Evolutionary conservation across 2,329 filamentous ascomycete genomes (phyloP).

Genomic region (Thelonectria rubi): DNA sequence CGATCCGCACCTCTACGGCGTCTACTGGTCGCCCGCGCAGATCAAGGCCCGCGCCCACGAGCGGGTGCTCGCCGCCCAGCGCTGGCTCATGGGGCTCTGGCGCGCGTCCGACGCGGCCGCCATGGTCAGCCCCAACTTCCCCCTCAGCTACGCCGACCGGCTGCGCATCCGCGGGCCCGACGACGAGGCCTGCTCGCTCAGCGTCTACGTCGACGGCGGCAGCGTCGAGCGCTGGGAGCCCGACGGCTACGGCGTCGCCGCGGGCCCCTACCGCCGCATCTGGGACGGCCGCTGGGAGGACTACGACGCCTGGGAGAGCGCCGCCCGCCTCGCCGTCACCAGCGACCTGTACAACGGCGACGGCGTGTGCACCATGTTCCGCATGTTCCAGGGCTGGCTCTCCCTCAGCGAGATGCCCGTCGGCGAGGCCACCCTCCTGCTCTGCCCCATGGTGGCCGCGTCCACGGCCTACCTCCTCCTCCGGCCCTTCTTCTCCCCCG

Average conservation of each 20-base stretch:
- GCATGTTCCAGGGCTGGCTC: constrained; percentile 83
- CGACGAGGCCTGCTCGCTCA: constrained; percentile 63
- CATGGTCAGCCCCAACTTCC: constrained; percentile 54
- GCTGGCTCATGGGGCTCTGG: constrained; percentile 57
- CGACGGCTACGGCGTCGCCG: constrained; percentile 62
- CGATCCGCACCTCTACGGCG: constrained; percentile 47
- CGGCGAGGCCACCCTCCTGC: constrained; percentile 73
- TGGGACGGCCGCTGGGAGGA: constrained; percentile 76
- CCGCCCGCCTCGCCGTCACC: constrained; percentile 68
- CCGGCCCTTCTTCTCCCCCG: constrained; percentile 73
- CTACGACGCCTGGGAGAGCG: constrained; percentile 79
- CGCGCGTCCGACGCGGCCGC: constrained; percentile 50
- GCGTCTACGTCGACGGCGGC: constrained; percentile 71
- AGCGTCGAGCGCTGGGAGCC: constrained; percentile 74
- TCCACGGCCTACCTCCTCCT: constrained; percentile 80
- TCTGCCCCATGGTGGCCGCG: constrained; percentile 75
- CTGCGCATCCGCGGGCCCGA: constrained; percentile 62
- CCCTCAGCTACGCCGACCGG: constrained; percentile 69
- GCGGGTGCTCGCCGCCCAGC: constrained; percentile 51
- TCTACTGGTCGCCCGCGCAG: constrained; percentile 54
- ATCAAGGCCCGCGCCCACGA: constrained; percentile 51
- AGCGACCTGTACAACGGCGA: constrained; percentile 78
- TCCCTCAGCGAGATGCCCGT: constrained; percentile 70
- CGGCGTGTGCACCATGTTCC: constrained; percentile 77
- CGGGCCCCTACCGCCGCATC: constrained; percentile 71